A percentile compares a stretch with the other conserved stretches of the same genome.
Conservation (phyloP, 2,329 filamentous ascomycete species). For the Blastomyces parvus region DNA sequence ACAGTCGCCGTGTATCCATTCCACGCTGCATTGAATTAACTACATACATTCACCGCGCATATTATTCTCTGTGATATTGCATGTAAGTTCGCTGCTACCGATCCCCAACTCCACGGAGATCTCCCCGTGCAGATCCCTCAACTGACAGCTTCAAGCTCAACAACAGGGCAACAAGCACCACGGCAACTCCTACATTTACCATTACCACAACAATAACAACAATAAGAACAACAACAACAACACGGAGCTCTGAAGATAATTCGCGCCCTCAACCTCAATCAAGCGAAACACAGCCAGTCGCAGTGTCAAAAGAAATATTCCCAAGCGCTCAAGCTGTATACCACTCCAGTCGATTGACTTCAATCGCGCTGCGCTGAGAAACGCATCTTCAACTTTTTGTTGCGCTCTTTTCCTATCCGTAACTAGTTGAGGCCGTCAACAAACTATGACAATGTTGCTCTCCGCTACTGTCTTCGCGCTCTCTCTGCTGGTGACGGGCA, state of each 20-base stretch:
- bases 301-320: neutral
- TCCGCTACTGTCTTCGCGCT: slow-evolving; percentile 39
- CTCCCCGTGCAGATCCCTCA: neutral
- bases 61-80: neutral
- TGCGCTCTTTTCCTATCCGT: neutral
- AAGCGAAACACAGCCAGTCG: neutral
- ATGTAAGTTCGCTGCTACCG: neutral
- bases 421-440: neutral
- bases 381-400: no score
- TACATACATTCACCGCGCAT: neutral
- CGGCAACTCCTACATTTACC: neutral
- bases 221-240: neutral
- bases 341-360: neutral
- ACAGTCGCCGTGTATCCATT: neutral
- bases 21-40: neutral
- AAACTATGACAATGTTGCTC: slow-evolving; percentile 30
- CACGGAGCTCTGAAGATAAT: neutral
- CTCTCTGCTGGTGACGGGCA: slow-evolving; percentile 38
- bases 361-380: neutral
- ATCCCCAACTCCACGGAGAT: neutral
- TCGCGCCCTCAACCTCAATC: neutral
- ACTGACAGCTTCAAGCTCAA: neutral
- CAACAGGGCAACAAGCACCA: neutral
- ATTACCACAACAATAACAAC: neutral
- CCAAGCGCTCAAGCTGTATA: neutral